Conservation (phyloP, 176 grass and related monocot genomes). For the Oryza rufipogon region DNA sequence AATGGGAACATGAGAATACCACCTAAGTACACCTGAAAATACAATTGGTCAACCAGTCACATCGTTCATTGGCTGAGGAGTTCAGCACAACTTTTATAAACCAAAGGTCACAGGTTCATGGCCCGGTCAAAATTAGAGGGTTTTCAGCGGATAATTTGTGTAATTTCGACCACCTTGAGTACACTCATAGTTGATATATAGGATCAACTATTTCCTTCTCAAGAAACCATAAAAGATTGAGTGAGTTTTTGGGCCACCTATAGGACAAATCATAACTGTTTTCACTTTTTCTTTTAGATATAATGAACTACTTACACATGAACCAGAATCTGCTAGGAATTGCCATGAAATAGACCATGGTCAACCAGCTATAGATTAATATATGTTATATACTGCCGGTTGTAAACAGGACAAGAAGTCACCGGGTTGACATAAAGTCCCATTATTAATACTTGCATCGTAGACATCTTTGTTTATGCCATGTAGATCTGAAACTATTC, state of each 20-base stretch:
- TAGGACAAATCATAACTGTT: constrained; percentile 13
- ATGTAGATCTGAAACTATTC: constrained; percentile 26
- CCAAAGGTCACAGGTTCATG: not conserved
- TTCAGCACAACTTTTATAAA: not conserved
- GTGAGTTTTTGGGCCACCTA: not conserved
- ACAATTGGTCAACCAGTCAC: not conserved
- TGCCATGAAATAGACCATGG: not conserved
- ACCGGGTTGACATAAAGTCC: constrained; percentile 1
- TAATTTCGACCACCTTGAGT: not conserved
- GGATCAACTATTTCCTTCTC: not conserved
- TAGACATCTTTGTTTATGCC: not conserved
- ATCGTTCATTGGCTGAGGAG: not conserved
- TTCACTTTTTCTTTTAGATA: not conserved
- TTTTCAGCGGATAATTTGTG: not conserved
- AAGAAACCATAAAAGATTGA: constrained; percentile 20
- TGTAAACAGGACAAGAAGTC: constrained; percentile 11
- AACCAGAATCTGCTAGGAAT: constrained; percentile 18
- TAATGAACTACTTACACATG: constrained; percentile 8
- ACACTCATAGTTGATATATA: not conserved
- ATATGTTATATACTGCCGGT: not conserved
- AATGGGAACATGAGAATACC: constrained; percentile 5
- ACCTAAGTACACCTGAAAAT: not conserved
- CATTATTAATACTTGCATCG: constrained; percentile 15
- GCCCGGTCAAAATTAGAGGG: not conserved
- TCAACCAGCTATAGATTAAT: constrained; percentile 3